Evolutionary conservation across 768 basidiomycete genomes (phyloP).

Genomic region (Naematelia aurantialba): DNA sequence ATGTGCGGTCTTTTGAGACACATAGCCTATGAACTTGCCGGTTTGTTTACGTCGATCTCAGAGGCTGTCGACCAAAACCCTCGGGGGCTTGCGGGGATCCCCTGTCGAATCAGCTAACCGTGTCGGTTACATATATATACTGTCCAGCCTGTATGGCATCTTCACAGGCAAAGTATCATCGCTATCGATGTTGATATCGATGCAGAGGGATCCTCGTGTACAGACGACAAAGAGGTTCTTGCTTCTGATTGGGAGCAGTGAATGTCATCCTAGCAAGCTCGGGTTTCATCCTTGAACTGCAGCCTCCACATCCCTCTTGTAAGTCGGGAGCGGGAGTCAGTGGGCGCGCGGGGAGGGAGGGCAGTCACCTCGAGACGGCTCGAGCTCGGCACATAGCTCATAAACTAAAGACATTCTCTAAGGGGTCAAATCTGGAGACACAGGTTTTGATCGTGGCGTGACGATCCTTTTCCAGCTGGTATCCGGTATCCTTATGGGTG

Average conservation of each 20-base stretch:
- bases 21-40: constrained; percentile 30
- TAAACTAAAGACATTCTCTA: constrained; percentile 2
- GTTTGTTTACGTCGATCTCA: constrained; percentile 39
- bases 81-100: constrained; percentile 31
- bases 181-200: constrained; percentile 42
- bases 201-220: constrained; percentile 3
- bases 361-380: constrained; percentile 25
- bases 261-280: too few species aligned
- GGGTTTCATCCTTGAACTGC: too few species aligned
- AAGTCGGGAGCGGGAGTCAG: too few species aligned
- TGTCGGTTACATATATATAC: constrained; percentile 8
- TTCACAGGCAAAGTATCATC: constrained; percentile 39
- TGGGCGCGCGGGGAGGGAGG: too few species aligned
- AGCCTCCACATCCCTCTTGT: too few species aligned
- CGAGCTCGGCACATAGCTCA: constrained; percentile 15
- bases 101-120: constrained; percentile 6
- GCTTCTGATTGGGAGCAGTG: too few species aligned
- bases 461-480: too few species aligned
- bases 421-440: background rate
- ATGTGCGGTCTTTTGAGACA: background rate
- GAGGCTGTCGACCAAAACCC: constrained; percentile 34
- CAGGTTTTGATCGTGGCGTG: too few species aligned
- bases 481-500: too few species aligned
- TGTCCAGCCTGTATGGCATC: constrained; percentile 22
- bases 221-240: too few species aligned